phyloP scores from a whole-genome alignment of 2,329 filamentous ascomycete genomes.

The Stylonectria norvegica region DNA sequence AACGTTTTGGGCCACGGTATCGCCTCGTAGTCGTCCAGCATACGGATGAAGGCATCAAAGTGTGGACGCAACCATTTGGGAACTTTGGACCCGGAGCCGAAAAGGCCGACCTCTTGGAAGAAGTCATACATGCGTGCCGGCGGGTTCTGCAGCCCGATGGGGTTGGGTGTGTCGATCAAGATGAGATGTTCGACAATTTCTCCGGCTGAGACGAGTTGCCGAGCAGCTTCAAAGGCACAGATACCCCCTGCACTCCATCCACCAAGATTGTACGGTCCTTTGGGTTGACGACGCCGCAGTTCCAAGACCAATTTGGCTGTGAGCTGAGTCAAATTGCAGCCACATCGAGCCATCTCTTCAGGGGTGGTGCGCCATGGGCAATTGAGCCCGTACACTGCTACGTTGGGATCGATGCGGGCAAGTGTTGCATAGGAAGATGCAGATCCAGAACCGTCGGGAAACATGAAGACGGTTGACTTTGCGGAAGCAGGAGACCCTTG shows the following conservation, averaged over 20 bases:
- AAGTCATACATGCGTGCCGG: conserved; percentile 63
- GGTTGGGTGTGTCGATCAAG: conserved; percentile 64
- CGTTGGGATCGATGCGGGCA: conserved; percentile 39
- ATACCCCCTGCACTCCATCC: conserved; percentile 79
- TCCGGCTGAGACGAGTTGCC: conserved; percentile 55
- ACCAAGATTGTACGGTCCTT: conserved; percentile 63
- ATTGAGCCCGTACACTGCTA: conserved; percentile 53
- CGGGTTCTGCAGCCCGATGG: conserved; percentile 64
- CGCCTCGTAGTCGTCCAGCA: conserved; percentile 66
- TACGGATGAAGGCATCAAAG: conserved; percentile 65
- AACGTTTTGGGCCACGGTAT: conserved; percentile 53
- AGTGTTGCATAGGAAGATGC: conserved; percentile 28
- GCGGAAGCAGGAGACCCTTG: conserved; percentile 15
- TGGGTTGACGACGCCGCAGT: conserved; percentile 67
- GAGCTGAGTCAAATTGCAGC: conserved; percentile 16
- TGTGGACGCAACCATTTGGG: conserved; percentile 73
- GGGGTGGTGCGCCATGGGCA: conserved; percentile 63
- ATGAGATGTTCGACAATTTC: conserved; percentile 59
- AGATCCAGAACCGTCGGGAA: conserved; percentile 31
- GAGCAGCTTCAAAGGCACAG: conserved; percentile 64
- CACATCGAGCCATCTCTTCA: conserved; percentile 46
- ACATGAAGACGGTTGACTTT: conserved; percentile 19
- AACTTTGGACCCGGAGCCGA: conserved; percentile 62
- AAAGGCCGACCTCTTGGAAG: conserved; percentile 68
- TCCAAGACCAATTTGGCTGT: conserved; percentile 49